A percentile compares a stretch with the other conserved stretches of the same genome.
Conservation (phyloP, 495 filamentous ascomycete genomes). For the Penicillium taxi region DNA sequence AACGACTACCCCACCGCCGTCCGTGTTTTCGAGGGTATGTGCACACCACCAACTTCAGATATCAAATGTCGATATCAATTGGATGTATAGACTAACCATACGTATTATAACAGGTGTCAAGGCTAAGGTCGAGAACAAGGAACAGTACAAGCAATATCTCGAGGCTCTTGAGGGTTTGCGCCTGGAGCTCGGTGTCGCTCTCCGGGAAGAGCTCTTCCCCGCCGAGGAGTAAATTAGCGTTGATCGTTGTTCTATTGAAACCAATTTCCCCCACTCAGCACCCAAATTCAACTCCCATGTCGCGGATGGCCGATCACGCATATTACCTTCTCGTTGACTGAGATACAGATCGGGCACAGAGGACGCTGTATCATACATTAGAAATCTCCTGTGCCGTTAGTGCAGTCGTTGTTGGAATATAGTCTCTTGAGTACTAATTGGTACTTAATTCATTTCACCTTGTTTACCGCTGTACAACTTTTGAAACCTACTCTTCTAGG, state of each 20-base stretch:
- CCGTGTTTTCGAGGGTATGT: slow-evolving; percentile 90
- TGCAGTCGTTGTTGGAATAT: slow-evolving; percentile 25
- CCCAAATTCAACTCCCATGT: slow-evolving; percentile 7
- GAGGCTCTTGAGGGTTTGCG: slow-evolving; percentile 83
- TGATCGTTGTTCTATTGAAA: slow-evolving; percentile 8
- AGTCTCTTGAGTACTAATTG: slow-evolving; percentile 17
- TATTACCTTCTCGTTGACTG: slow-evolving; percentile 11
- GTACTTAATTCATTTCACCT: slow-evolving; percentile 24
- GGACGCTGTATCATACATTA: slow-evolving; percentile 44
- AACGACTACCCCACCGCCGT: slow-evolving; percentile 99
- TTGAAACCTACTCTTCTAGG: too few species aligned
- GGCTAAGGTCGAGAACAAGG: slow-evolving; percentile 97
- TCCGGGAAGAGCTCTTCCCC: slow-evolving; percentile 95
- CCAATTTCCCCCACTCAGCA: slow-evolving; percentile 17
- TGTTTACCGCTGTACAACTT: slow-evolving; percentile 15
- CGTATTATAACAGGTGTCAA: slow-evolving; percentile 71
- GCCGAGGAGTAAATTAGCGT: slow-evolving; percentile 49
- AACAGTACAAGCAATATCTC: slow-evolving; percentile 97
- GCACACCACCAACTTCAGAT: neutral
- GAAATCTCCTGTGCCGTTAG: slow-evolving; percentile 32
- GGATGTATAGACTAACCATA: slow-evolving; percentile 11
- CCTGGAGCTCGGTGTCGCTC: slow-evolving; percentile 82
- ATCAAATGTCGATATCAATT: neutral
- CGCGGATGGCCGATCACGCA: slow-evolving; percentile 9
- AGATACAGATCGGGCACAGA: slow-evolving; percentile 26